Evolutionary conservation across 1,284 basidiomycete genomes (phyloP), one percentile per base, ranked within the genome.

Genomic region (Fomes fomentarius): DNA sequence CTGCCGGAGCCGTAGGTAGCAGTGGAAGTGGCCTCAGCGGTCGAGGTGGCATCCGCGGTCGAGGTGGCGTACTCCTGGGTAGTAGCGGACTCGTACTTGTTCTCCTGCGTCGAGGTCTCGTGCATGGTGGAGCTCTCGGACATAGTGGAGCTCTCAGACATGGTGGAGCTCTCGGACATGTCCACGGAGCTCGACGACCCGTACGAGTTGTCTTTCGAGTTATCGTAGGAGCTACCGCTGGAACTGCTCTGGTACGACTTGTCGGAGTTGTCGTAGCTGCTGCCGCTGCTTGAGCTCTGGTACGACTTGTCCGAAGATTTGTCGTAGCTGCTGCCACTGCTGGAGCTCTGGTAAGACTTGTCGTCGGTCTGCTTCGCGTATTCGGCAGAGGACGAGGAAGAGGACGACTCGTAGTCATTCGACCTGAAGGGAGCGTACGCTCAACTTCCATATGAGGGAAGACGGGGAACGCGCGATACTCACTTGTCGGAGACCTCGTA

Each of bases 1-100:
- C 71, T 77, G 52, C 87, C 87, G 22, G 87, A 89, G n/a, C 87
- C 87, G 66, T 89, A 88, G 4, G 75, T 69, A 22, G 54, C 55
- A 43, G 58, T 58, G 24, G 59, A 26, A 41, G 37, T 37, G 37
- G 48, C 34, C 38, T 57, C 48, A 35, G 59, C 51, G 4, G 57
- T 52, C 33, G 50, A 50, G n/a, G 61, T 52, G 3, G 56, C 31
- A 15, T 44, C 19, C n/a, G 59, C 33, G 47, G 46, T 47, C n/a
- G 50, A 26, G 37, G 37, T 38, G 2, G 35, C 5, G 3, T 37
- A 8, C 35, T 9, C 15, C 34, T n/a, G n/a, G n/a, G n/a, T n/a
- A n/a, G n/a, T n/a, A n/a, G n/a, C n/a, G n/a, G n/a, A n/a, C n/a
- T n/a, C n/a, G n/a, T n/a, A n/a, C n/a, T n/a, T n/a, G n/a, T n/a